Base-by-base conservation (phyloP, 805 yeast genomes). In the Ogataea trehaloabstinens region DNA sequence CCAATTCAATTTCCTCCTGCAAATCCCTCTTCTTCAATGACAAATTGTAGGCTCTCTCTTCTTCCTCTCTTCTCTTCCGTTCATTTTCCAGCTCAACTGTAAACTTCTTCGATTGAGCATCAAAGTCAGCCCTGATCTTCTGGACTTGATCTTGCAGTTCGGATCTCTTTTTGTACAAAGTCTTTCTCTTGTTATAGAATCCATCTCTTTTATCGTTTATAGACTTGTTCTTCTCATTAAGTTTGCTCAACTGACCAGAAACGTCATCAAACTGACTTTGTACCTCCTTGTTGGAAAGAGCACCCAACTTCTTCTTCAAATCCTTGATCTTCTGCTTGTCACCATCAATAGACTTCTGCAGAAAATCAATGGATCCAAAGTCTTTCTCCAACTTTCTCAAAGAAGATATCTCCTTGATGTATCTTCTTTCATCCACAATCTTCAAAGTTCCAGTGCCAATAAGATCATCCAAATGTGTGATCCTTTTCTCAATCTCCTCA, bases 381-480 rank as follows among this genome's bases (percentile, higher is more conserved):
- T 83, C 90, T 63, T 83, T 84, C 58, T 82, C 79, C 59, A 85
- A 68, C 67, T 86, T 88, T 66, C 91, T 81, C 63, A 93, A 76
- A 32, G 81, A 64, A 37, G 88, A 75, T 73, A 88, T 85, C 68
- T 91, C 98, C 68, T 85, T 85, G 51, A 93, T 79, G 49, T 73
- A 66, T 58, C 80, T 75, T 70, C 87, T 83, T 74, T 93, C 99
- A 48, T 91, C 96, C 38, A 89, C 97, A 57, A 93, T 78, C 53
- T 86, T 78, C 60, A 93, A 72, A 32, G 73, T 66, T 47, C 98
- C 98, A 35, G 84, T 66, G 40, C 85, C 86, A 45, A 93, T 82
- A 50, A 74, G 70, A 30, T 73, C 74, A 61, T 93, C 97, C 56
- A 88, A 76, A 49, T 70, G 70, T 42, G 61, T 59, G 56, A 85